Evolutionary conservation across 768 basidiomycete species (phyloP).

Genomic region (Cystobasidium onofrii): DNA sequence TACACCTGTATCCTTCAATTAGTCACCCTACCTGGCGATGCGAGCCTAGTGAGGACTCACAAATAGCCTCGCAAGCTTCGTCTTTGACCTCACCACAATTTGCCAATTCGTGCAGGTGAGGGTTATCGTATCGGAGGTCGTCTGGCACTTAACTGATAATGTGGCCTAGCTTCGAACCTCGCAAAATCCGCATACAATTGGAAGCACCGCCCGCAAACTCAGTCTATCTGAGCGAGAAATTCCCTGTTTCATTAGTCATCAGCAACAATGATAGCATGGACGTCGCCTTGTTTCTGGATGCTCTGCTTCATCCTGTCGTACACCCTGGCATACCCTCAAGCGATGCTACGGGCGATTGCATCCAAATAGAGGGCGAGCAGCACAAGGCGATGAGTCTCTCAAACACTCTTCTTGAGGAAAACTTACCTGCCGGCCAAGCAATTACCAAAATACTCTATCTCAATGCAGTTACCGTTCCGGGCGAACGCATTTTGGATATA

Average conservation of each 20-base stretch:
- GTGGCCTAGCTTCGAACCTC: not conserved
- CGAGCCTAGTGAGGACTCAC: not conserved
- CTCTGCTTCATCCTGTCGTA: conserved; percentile 75
- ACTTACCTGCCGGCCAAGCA: conserved; percentile 59
- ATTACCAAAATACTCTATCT: conserved; percentile 62
- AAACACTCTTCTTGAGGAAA: conserved; percentile 55
- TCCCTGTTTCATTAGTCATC: conserved; percentile 63
- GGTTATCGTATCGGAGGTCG: too few relatives aligned
- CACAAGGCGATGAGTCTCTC: not conserved
- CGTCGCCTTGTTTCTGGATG: conserved; percentile 62
- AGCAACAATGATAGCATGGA: conserved; percentile 63
- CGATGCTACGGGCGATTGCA: not conserved
- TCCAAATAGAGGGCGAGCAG: not conserved
- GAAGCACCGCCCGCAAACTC: conserved; percentile 44
- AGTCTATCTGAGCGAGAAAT: conserved; percentile 72
- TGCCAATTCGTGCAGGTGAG: not conserved
- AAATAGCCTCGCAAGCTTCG: not conserved
- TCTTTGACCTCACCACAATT: not conserved
- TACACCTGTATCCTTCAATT: not conserved
- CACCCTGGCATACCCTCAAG: conserved; percentile 51
- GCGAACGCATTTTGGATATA: conserved; percentile 68
- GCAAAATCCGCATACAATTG: conserved; percentile 45
- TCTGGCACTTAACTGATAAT: too few relatives aligned
- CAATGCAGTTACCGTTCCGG: conserved; percentile 56
- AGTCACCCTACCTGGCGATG: not conserved